phyloP scores from a whole-genome alignment of 352 stramenopile species.

The Globisporangium lucens region DNA sequence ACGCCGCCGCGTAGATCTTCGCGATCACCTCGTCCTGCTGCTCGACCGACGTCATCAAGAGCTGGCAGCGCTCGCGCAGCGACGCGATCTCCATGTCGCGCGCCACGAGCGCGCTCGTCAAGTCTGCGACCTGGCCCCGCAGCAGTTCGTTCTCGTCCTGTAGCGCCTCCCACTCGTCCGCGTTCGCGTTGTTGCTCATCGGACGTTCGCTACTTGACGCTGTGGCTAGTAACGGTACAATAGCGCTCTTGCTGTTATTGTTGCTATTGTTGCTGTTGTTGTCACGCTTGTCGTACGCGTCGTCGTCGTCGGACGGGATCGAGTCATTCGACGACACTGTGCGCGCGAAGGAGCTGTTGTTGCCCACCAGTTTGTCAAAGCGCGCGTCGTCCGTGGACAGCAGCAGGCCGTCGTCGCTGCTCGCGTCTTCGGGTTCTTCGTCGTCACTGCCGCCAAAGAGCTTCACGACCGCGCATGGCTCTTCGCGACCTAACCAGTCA shows the following conservation, averaged over 20 bases:
- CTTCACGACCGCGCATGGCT: slow-evolving; percentile 1
- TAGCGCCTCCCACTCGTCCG: slow-evolving; percentile 29
- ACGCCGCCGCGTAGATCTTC: slow-evolving; percentile 62
- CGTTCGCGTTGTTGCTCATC: slow-evolving; percentile 9
- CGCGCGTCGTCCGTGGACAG: slow-evolving; percentile 9
- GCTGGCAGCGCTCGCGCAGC: slow-evolving; percentile 62
- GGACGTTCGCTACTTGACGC: background rate
- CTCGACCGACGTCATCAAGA: slow-evolving; percentile 56
- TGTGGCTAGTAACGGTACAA: background rate
- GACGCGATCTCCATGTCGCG: slow-evolving; percentile 70
- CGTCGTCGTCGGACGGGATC: slow-evolving; percentile 8
- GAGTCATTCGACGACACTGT: slow-evolving; percentile 24
- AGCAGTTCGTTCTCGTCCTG: slow-evolving; percentile 45
- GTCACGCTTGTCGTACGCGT: slow-evolving; percentile 7
- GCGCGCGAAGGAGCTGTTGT: slow-evolving; percentile 15
- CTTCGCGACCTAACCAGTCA: background rate
- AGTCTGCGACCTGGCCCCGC: slow-evolving; percentile 50
- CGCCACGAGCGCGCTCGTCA: slow-evolving; percentile 64
- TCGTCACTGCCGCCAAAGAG: slow-evolving; percentile 1
- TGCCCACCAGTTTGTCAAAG: background rate
- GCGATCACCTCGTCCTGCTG: slow-evolving; percentile 78
- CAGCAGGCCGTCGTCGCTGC: slow-evolving; percentile 7
- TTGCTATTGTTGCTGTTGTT: slow-evolving; percentile 15
- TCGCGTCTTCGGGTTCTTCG: slow-evolving; percentile 15
- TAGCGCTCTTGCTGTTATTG: background rate